Conservation (phyloP, 495 filamentous ascomycete species). For the Penicillium bovifimosum region DNA sequence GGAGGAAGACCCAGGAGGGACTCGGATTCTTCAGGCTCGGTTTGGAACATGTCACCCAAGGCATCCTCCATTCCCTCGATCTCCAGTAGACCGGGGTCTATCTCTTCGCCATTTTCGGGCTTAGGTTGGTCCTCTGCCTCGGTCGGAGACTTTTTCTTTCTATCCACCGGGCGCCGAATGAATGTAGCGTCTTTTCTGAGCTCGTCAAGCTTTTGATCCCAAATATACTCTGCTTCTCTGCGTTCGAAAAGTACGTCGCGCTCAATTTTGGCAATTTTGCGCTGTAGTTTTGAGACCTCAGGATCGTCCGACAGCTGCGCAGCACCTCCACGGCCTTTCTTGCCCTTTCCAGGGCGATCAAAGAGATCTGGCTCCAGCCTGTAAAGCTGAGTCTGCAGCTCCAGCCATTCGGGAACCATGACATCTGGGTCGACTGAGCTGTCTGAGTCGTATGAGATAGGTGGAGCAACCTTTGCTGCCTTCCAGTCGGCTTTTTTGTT, state of each 20-base stretch:
- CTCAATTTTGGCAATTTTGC: constrained; percentile 70
- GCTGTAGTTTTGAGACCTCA: constrained; percentile 56
- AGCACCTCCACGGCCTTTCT: constrained; percentile 28
- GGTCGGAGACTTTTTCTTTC: constrained; percentile 20
- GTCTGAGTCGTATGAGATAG: constrained; percentile 42
- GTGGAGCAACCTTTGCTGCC: constrained; percentile 17
- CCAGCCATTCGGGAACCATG: constrained; percentile 68
- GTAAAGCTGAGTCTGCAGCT: constrained; percentile 65
- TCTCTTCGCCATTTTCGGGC: constrained; percentile 31
- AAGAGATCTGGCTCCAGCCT: constrained; percentile 60
- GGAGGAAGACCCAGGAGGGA: constrained; percentile 23
- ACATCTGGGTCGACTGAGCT: constrained; percentile 63
- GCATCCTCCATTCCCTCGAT: constrained; percentile 48
- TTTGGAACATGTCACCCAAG: constrained; percentile 64
- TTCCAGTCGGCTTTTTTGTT: constrained; percentile 28
- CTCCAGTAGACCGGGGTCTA: constrained; percentile 38
- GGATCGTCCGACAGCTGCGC: constrained; percentile 30
- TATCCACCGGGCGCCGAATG: constrained; percentile 27
- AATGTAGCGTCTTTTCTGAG: constrained; percentile 55
- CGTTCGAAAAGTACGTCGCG: constrained; percentile 84
- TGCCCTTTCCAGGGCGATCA: constrained; percentile 41
- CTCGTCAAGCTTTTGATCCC: constrained; percentile 61
- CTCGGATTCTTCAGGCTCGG: constrained; percentile 31
- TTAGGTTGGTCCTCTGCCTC: constrained; percentile 35
- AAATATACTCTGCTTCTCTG: constrained; percentile 65